Evolutionary conservation across 768 basidiomycete species (phyloP), one percentile per base, ranked within the genome.

Genomic region (Rhizopogon roseolus): DNA sequence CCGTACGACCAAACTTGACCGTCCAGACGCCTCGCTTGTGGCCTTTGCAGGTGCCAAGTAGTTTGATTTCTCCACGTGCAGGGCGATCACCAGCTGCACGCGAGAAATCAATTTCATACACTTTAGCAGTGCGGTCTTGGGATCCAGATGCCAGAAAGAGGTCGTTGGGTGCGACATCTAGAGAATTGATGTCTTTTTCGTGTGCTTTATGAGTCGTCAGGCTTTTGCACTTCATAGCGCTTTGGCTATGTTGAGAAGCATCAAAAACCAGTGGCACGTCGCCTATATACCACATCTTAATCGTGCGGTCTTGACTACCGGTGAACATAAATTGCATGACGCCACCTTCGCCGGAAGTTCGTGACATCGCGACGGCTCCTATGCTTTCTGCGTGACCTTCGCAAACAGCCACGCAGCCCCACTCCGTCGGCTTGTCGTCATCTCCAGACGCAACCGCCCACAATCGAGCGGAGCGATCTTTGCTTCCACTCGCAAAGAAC

Each of bases 281-380:
- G 0, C 80, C 73, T n/a, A 98, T 66, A 69, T 98, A 93, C 97
- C 97, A 99, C 85, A 98, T 88, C 71, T 99, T 99, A 67, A 98
- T 90, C 4, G 97, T 98, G 41, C 92, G 84, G 68, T 99, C 97
- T 70, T 98, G 96, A 66, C 90, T 92, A 32, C 96, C 97, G 13
- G 94, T 97, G 66, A 98, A 90, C 77, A 95, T 75, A 72, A 97
- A 96, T 39, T 76, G 76, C 27, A 58, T n/a, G 22, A 17, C 22
- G 34, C 14, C 13, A 9, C 55, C 60, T 16, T 67, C 67, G 17
- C 65, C 72, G 25, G 62, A 61, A 60, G 77, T 77, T 27, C 85
- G 80, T n/a, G 91, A 85, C 66, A 98, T 73, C 2, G 91, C 86
- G 52, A 98, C 73, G 2, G 96, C 92, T 8, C 96, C 96, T 40